A percentile compares a stretch with the other conserved stretches of the same genome.
Evolutionary conservation across 2,329 filamentous ascomycete species (phyloP).

Genomic region (Colletotrichum ledebouriae): DNA sequence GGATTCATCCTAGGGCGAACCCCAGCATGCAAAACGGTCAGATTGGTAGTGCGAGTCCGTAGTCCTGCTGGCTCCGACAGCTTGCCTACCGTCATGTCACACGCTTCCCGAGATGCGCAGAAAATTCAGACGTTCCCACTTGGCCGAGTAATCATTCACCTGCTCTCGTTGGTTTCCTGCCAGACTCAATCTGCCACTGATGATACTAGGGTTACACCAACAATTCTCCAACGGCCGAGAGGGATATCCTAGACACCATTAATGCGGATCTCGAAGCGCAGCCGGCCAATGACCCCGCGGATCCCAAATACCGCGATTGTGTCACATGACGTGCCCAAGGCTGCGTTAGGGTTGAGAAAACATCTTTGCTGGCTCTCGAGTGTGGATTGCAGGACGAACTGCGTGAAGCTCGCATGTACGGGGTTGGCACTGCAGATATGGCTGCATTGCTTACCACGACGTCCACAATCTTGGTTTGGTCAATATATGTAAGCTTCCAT

Average conservation of each 20-base stretch:
- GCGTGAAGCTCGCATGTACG: constrained; percentile 2
- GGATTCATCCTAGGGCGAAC: not conserved
- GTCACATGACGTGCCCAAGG: constrained; percentile 10
- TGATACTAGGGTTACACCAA: constrained; percentile 19
- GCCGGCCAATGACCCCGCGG: not conserved
- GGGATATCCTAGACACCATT: not conserved
- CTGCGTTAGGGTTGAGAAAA: not conserved
- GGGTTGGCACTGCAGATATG: constrained; percentile 7
- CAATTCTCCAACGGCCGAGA: constrained; percentile 5
- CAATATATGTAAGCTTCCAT: not conserved
- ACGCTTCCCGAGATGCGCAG: not conserved
- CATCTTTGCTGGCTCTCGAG: not conserved
- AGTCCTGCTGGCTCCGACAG: not conserved
- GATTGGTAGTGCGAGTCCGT: not conserved
- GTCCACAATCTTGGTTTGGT: not conserved
- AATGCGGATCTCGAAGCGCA: constrained; percentile 6
- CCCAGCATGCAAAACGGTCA: not conserved
- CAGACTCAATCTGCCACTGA: no score
- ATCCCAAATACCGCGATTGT: constrained; percentile 6
- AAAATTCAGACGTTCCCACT: not conserved
- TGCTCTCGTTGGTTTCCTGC: not conserved
- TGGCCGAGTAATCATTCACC: not conserved
- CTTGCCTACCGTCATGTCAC: no score
- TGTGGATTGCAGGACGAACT: not conserved
- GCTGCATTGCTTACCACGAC: not conserved